Evolutionary conservation across 371 early-diverging fungal genomes (phyloP).

Genomic region (Saksenaea oblongispora): DNA sequence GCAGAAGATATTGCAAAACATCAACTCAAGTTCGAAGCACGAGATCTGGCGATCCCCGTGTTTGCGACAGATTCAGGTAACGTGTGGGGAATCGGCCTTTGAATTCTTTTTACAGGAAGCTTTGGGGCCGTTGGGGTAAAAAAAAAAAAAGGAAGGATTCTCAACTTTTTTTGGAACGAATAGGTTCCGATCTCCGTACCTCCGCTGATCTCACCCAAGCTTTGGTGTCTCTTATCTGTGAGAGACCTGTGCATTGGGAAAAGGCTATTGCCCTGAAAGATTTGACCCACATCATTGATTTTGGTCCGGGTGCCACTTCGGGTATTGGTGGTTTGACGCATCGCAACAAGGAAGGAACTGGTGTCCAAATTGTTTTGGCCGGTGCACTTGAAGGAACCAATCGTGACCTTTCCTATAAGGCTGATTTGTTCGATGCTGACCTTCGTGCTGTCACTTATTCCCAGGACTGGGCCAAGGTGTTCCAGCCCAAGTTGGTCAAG

Average conservation of each 20-base stretch:
- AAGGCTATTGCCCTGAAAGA: conserved; percentile 70
- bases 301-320: conserved; percentile 91
- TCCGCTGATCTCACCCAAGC: conserved; percentile 61
- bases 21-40: conserved; percentile 57
- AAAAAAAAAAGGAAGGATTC: conserved; percentile 10
- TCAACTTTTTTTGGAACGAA: not conserved
- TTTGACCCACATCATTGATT: conserved; percentile 91
- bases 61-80: conserved; percentile 78
- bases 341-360: conserved; percentile 95
- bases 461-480: conserved; percentile 89
- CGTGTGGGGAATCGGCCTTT: conserved; percentile 9
- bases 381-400: conserved; percentile 69
- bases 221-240: conserved; percentile 82
- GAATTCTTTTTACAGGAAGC: not conserved
- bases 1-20: conserved; percentile 65
- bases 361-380: conserved; percentile 84
- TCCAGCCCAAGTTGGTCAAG: conserved; percentile 76
- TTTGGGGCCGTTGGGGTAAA: conserved; percentile 47
- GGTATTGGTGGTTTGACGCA: conserved; percentile 88
- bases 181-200: conserved; percentile 69
- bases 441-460: conserved; percentile 81
- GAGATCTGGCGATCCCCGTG: conserved; percentile 71
- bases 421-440: conserved; percentile 82
- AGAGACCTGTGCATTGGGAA: conserved; percentile 88
- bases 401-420: conserved; percentile 79